A percentile compares a stretch with the other conserved stretches of the same genome.
Evolutionary conservation across 2,329 filamentous ascomycete species (phyloP).

Genomic region (Phoma sp.): DNA sequence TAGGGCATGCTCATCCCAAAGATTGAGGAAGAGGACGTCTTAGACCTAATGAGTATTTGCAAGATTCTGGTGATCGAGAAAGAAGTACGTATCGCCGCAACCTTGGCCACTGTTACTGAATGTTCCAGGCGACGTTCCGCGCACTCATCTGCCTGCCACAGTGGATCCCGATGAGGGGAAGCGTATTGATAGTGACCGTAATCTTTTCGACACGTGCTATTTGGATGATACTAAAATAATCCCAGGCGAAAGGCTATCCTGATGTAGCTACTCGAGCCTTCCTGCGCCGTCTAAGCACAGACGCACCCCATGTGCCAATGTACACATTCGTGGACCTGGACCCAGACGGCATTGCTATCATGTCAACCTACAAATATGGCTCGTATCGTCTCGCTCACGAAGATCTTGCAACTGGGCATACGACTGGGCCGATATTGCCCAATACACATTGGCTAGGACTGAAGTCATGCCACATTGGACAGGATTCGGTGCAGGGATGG

Average conservation of each 20-base stretch:
- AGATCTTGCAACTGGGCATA: conserved; percentile 49
- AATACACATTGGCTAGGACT: conserved; percentile 70
- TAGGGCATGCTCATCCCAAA: conserved; percentile 69
- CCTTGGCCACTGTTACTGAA: conserved; percentile 22
- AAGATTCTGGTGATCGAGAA: conserved; percentile 82
- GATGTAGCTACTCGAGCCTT: conserved; percentile 74
- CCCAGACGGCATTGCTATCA: conserved; percentile 75
- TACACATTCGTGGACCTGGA: conserved; percentile 75
- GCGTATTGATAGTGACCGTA: conserved; percentile 74
- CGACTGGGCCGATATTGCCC: conserved; percentile 48
- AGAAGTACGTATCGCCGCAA: conserved; percentile 59
- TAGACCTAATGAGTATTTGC: conserved; percentile 58
- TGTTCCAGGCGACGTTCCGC: conserved; percentile 72
- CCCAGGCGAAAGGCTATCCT: conserved; percentile 80
- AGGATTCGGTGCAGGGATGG: conserved; percentile 20
- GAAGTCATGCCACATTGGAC: conserved; percentile 42
- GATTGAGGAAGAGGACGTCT: conserved; percentile 54
- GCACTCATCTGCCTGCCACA: conserved; percentile 65
- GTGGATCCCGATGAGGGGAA: conserved; percentile 57
- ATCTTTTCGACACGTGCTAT: conserved; percentile 11
- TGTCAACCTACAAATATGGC: conserved; percentile 74
- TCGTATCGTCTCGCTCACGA: conserved; percentile 69
- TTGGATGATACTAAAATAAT: background rate
- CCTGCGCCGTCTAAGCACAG: conserved; percentile 55
- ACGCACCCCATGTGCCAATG: conserved; percentile 55